Conservation (phyloP, 2,329 filamentous ascomycete genomes). For the Sphaceloma murrayae region DNA sequence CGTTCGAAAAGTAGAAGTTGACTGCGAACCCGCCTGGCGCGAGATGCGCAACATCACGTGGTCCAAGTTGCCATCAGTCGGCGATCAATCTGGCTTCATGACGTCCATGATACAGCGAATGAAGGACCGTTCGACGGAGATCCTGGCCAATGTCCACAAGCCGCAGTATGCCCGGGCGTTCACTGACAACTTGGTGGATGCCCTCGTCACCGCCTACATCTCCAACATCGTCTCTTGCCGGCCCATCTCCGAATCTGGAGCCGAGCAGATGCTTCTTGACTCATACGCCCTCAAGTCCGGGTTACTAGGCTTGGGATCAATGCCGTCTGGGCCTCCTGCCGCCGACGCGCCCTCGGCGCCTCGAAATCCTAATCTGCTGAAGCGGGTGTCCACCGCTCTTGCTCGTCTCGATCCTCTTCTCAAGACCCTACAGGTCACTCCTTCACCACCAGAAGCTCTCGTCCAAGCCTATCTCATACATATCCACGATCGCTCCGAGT, state of each 20-base stretch:
- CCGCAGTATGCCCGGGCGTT: slow-evolving; percentile 91
- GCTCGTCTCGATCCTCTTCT: slow-evolving; percentile 82
- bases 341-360: slow-evolving; percentile 39
- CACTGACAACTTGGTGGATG: slow-evolving; percentile 90
- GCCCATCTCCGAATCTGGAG: slow-evolving; percentile 86
- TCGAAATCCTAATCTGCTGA: slow-evolving; percentile 59
- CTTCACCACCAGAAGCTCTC: slow-evolving; percentile 81
- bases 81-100: slow-evolving; percentile 89
- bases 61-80: slow-evolving; percentile 86
- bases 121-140: slow-evolving; percentile 61
- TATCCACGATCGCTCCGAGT: slow-evolving; percentile 84
- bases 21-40: slow-evolving; percentile 79
- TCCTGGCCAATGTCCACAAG: slow-evolving; percentile 70
- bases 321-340: slow-evolving; percentile 53
- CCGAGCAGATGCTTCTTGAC: slow-evolving; percentile 96
- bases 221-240: slow-evolving; percentile 77
- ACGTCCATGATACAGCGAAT: slow-evolving; percentile 67
- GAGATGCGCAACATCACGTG: slow-evolving; percentile 97
- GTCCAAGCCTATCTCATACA: slow-evolving; percentile 97
- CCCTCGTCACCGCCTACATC: slow-evolving; percentile 69
- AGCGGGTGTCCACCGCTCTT: slow-evolving; percentile 77
- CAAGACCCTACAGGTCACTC: slow-evolving; percentile 90
- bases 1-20: slow-evolving; percentile 71
- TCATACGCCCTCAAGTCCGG: slow-evolving; percentile 81
- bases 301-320: too few relatives aligned